phyloP scores from a whole-genome alignment of 352 stramenopile genomes.

The Elongisporangium undulatum region DNA sequence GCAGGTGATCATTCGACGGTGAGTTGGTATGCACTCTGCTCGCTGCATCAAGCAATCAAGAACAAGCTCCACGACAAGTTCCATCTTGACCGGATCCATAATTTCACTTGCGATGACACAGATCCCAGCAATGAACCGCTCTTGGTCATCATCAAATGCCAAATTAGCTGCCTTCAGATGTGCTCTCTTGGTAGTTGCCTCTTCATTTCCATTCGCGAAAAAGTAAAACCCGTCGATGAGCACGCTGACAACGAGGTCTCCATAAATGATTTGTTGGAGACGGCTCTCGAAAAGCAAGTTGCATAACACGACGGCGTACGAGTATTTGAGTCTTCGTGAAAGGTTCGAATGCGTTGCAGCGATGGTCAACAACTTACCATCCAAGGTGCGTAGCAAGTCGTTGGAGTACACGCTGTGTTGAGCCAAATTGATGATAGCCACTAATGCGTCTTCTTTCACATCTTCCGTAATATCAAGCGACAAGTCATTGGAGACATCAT shows the following conservation, averaged over 20 bases:
- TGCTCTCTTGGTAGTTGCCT: slow-evolving; percentile 9
- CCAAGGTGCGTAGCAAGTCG: slow-evolving; percentile 49
- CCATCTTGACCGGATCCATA: slow-evolving; percentile 52
- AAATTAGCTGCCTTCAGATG: slow-evolving; percentile 34
- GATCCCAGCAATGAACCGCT: slow-evolving; percentile 66
- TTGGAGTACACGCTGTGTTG: slow-evolving; percentile 35
- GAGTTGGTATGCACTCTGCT: neutral
- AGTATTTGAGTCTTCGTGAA: slow-evolving; percentile 46
- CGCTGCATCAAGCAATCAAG: slow-evolving; percentile 31
- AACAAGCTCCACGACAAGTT: slow-evolving; percentile 46
- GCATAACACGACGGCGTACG: slow-evolving; percentile 55
- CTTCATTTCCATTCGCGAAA: slow-evolving; percentile 1
- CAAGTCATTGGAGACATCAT: neutral
- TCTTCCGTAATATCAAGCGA: slow-evolving; percentile 28
- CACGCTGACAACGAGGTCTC: slow-evolving; percentile 42
- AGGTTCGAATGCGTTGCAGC: slow-evolving; percentile 26
- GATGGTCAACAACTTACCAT: slow-evolving; percentile 43
- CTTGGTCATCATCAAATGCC: slow-evolving; percentile 52
- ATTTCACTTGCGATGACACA: slow-evolving; percentile 61
- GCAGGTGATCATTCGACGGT: slow-evolving; percentile 18
- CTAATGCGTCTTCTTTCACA: slow-evolving; percentile 56
- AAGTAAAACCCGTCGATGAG: slow-evolving; percentile 59
- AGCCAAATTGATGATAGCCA: slow-evolving; percentile 64
- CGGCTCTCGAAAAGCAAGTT: slow-evolving; percentile 69
- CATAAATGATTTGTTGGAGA: slow-evolving; percentile 60